A percentile compares a stretch with the other conserved stretches of the same genome.
These are phyloP conservation scores for Ascomycota sp. DNA, from an alignment of 2,329 filamentous ascomycete genomes.

Conservation along the genomic window DNA sequence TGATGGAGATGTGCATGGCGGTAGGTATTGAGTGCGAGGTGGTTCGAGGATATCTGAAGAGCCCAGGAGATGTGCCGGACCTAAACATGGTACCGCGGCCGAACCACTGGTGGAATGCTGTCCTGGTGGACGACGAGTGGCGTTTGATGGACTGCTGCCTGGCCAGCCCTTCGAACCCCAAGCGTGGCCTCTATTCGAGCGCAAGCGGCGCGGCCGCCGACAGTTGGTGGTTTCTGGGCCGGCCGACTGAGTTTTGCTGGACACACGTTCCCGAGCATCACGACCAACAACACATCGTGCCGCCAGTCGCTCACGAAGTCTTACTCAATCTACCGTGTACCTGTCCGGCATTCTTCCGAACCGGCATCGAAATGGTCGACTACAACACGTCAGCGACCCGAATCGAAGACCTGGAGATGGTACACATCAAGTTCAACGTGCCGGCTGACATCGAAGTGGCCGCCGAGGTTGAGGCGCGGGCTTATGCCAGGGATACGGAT, in stretches of 20 bases:
- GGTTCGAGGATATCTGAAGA: slow-evolving; percentile 76
- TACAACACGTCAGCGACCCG: slow-evolving; percentile 77
- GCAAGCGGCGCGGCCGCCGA: slow-evolving; percentile 52
- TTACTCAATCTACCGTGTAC: slow-evolving; percentile 71
- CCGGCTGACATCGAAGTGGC: slow-evolving; percentile 80
- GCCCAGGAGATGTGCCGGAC: slow-evolving; percentile 67
- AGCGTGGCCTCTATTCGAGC: slow-evolving; percentile 56
- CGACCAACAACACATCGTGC: slow-evolving; percentile 81
- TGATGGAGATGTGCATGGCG: slow-evolving; percentile 82
- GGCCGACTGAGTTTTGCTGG: slow-evolving; percentile 80
- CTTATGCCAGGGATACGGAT: slow-evolving; percentile 62
- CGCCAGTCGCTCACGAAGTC: slow-evolving; percentile 67
- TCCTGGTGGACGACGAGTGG: slow-evolving; percentile 87
- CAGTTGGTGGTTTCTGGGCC: slow-evolving; percentile 80
- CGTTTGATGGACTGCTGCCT: slow-evolving; percentile 88
- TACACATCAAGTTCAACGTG: slow-evolving; percentile 73
- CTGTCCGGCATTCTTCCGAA: slow-evolving; percentile 74
- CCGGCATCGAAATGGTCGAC: slow-evolving; percentile 58
- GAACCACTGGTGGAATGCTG: slow-evolving; percentile 97
- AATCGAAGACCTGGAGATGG: slow-evolving; percentile 82
- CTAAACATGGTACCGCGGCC: slow-evolving; percentile 63
- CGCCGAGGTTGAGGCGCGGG: slow-evolving; percentile 75
- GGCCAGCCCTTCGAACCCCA: slow-evolving; percentile 77
- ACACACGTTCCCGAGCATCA: slow-evolving; percentile 82
- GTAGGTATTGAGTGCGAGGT: slow-evolving; percentile 77